Base-by-base conservation (phyloP, 345 rosid genomes). In the Noccaea caerulescens region DNA sequence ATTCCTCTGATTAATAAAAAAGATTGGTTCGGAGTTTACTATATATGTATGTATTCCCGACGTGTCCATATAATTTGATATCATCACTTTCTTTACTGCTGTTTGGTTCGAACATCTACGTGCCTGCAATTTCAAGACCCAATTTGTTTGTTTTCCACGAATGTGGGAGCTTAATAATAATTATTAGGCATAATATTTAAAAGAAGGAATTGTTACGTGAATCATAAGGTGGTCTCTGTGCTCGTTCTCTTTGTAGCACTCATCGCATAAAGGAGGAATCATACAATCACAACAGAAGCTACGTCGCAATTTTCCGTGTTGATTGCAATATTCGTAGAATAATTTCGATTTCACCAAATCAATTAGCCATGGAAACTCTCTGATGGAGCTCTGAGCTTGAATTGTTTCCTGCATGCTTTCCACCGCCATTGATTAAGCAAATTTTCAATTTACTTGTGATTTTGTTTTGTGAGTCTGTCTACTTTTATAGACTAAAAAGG, bases 221-320 rank as follows among this genome's bases (percentile, higher is more conserved):
- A 76, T 69, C 7, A 38, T 20, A 47, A 41, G 54, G 7, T 76
- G 75, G 54, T 34, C 14, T 41, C 5, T 39, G 54, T 69, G 79
- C 2, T 56, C 58, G 33, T 10, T 41, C 3, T 54, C 33, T 18
- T 49, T 34, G 16, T 6, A 8, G 71, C 71, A 69, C 0, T 3
- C 8, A 2, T 1, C 0, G 61, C 79, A 69, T 4, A 76, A 41
- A 41, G 79, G 79, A 55, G 67, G 14, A 23, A n/a, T 56, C 66
- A 57, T 57, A 50, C 79, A 76, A 14, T 69, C 75, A 12, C 71
- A 69, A 69, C 79, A 76, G 45, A 63, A 76, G 55, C 10, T 6
- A 57, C 71, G 36, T 38, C 66, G 46, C 6, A 3, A 7, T 56
- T 56, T 11, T 8, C 1, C 2, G 54, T 76, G 79, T 41, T 20